phyloP scores from a whole-genome alignment of 345 rosid species.

The Hibiscus trionum region DNA sequence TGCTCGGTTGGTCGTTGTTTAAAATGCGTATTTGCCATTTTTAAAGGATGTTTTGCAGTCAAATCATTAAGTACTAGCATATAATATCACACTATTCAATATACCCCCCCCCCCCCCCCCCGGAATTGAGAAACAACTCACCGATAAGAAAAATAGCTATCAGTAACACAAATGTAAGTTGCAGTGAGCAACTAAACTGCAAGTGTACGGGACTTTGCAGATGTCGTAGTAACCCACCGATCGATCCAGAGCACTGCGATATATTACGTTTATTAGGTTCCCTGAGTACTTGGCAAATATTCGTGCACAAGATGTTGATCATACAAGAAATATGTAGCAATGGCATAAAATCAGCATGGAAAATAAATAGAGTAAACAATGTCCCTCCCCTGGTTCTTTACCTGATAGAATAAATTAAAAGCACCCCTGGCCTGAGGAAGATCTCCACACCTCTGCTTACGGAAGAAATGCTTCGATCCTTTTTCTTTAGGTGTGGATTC shows the following conservation, averaged over 20 bases:
- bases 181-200: constrained; percentile 48
- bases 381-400: neutral
- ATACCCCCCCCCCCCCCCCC: too few relatives aligned
- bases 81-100: too few relatives aligned
- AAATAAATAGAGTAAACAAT: neutral
- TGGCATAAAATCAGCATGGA: neutral
- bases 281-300: neutral
- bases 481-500: constrained; percentile 71
- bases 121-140: constrained; percentile 12
- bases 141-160: constrained; percentile 63
- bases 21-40: neutral
- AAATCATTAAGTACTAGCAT: too few relatives aligned
- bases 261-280: constrained; percentile 1
- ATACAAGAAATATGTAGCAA: neutral
- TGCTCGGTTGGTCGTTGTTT: neutral
- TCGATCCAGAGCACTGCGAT: constrained; percentile 39
- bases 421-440: constrained; percentile 26
- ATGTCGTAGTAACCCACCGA: constrained; percentile 40
- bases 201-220: constrained; percentile 33
- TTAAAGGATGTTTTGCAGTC: too few relatives aligned
- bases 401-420: constrained; percentile 42
- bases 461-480: constrained; percentile 42
- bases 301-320: neutral
- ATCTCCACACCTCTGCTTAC: constrained; percentile 49
- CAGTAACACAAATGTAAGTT: constrained; percentile 52